These are phyloP conservation scores for Podaxis sp. DNA, from an alignment of 768 basidiomycete species.

Conservation along the genomic window DNA sequence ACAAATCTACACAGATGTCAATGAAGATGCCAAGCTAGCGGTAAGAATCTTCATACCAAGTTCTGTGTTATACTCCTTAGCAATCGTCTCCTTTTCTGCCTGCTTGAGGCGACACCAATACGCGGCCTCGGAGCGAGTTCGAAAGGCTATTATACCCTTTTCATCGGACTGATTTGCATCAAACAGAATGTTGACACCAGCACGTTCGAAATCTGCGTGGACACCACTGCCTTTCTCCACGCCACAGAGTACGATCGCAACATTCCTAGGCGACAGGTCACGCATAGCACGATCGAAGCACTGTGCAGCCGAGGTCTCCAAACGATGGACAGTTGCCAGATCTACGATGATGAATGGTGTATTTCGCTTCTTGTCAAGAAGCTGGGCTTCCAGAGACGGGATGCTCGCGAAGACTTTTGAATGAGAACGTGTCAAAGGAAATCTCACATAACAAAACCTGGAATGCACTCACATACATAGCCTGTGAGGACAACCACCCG, in stretches of 20 bases:
- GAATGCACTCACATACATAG: slow-evolving; percentile 16
- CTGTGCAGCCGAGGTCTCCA: slow-evolving; percentile 7
- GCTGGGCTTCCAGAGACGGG: slow-evolving; percentile 8
- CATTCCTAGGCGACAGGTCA: slow-evolving; percentile 1
- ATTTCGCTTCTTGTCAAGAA: slow-evolving; percentile 4
- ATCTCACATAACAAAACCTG: too few species aligned
- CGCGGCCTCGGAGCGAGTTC: not conserved
- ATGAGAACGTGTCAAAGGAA: too few species aligned
- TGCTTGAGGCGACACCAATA: slow-evolving; percentile 1
- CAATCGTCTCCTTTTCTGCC: not conserved
- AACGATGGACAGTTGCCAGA: slow-evolving; percentile 1
- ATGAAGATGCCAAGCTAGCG: not conserved
- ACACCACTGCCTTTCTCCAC: slow-evolving; percentile 5
- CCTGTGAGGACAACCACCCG: slow-evolving; percentile 15
- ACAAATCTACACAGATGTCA: not conserved
- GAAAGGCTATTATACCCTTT: not conserved
- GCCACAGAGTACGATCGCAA: not conserved
- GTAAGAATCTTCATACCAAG: not conserved
- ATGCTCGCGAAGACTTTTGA: slow-evolving; percentile 2
- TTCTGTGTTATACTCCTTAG: not conserved
- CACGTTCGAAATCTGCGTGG: slow-evolving; percentile 7
- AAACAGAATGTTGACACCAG: slow-evolving; percentile 2
- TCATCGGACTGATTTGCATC: not conserved
- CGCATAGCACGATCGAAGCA: slow-evolving; percentile 10
- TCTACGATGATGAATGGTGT: not conserved